Base-by-base conservation (phyloP, 495 filamentous ascomycete genomes). In the Hyaloscypha finlandica region DNA sequence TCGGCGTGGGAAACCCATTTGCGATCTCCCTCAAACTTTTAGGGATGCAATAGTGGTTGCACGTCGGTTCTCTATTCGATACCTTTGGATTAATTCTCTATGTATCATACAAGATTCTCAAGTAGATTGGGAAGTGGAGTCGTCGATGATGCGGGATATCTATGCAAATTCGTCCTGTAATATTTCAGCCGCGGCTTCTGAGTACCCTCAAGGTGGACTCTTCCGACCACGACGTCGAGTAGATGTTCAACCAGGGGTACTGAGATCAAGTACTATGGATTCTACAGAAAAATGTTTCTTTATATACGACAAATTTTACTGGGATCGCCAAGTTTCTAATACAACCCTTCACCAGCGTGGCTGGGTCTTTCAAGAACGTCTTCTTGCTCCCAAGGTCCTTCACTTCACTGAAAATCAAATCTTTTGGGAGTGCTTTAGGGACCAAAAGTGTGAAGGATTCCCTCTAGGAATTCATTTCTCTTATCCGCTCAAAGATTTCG, bases 51-150 rank as follows among this genome's bases (percentile, higher is more conserved):
- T 69, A 14, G 11, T n/a, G 3, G 30, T 69, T 1, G 42, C 67
- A 4, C 45, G 61, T 8, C 4, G 32, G 6, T 31, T 69, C 5
- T 19, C 12, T 12, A 25, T 65, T 16, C 55, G 42, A 30, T 69
- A 69, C 39, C 61, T 78, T 4, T 78, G 76, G 77, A 75, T 77
- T 19, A 74, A 77, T 54, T 67, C 72, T 8, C 65, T 77, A 2
- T 77, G 76, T 37, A 37, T 37, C 31, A 25, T 75, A 33, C 74
- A 77, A 64, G 75, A 77, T 52, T 69, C 72, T 45, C 58, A 42
- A 35, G 63, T 67, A 30, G 79, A 81, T 45, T 81, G 79, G 79
- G 56, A 74, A 45, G 64, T 61, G 39, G 77, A 81, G 61, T 74
- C 78, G n/a, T 68, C 70, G 8, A 58, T 62, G 6, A 81, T 81